Percentiles rank a stretch among this genome's conserved stretches.
Conservation (phyloP, 176 grass and related monocot species). For the Avena atlantica region DNA sequence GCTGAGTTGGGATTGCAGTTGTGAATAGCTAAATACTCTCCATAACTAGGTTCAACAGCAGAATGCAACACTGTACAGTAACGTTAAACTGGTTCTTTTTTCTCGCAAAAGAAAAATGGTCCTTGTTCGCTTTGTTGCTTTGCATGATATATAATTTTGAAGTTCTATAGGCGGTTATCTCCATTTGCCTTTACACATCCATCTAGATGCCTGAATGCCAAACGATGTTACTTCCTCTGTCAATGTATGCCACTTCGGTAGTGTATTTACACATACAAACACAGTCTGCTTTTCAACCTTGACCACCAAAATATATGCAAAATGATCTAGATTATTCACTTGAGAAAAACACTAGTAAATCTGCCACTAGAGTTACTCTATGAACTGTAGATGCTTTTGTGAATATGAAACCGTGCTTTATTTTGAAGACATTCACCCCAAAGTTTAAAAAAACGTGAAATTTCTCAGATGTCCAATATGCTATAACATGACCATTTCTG, state of each 20-base stretch:
- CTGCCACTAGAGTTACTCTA: slow-evolving; percentile 24
- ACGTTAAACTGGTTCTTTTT: background rate
- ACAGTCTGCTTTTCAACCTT: background rate
- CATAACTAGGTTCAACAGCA: slow-evolving; percentile 19
- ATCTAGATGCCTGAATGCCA: slow-evolving; percentile 20
- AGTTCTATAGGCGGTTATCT: slow-evolving; percentile 13
- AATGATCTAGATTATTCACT: slow-evolving; percentile 4
- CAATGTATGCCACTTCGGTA: slow-evolving; percentile 21
- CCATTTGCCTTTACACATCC: background rate
- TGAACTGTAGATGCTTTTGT: background rate
- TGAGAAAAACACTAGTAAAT: background rate
- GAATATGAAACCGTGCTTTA: background rate
- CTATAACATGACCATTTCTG: background rate
- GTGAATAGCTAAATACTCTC: slow-evolving; percentile 14
- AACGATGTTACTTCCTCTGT: background rate
- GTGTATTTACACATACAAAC: background rate
- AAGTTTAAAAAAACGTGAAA: background rate
- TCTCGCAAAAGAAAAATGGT: background rate
- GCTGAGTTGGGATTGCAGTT: background rate
- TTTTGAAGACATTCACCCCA: background rate
- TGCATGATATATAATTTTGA: slow-evolving; percentile 5
- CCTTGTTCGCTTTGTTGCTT: slow-evolving; percentile 24
- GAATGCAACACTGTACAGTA: slow-evolving; percentile 6
- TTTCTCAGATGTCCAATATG: background rate
- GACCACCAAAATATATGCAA: background rate